A percentile compares a stretch with the other conserved stretches of the same genome.
Conservation (phyloP, 768 basidiomycete species). For the Postia placenta region DNA sequence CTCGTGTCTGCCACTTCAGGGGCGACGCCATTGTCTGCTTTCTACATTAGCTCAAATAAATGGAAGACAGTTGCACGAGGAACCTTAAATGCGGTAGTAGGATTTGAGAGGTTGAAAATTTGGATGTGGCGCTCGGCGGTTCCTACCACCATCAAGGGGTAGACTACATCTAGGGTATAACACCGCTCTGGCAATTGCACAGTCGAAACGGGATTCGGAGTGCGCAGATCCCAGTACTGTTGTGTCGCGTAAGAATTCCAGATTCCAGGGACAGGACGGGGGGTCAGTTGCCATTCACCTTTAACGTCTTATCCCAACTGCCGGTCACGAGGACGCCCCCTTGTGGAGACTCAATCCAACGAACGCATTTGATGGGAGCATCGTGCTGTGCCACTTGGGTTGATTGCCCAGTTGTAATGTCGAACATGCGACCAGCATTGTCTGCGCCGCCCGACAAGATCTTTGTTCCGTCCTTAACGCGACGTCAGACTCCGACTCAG, state of each 20-base stretch:
- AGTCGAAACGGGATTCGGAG: slow-evolving; percentile 66
- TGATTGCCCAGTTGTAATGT: slow-evolving; percentile 75
- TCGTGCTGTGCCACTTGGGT: slow-evolving; percentile 89
- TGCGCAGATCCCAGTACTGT: slow-evolving; percentile 91
- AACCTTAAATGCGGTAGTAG: slow-evolving; percentile 74
- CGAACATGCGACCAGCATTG: slow-evolving; percentile 92
- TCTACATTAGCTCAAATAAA: not conserved
- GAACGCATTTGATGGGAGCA: slow-evolving; percentile 77
- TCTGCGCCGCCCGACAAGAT: slow-evolving; percentile 91
- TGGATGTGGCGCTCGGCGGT: slow-evolving; percentile 91
- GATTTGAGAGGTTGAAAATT: slow-evolving; percentile 83
- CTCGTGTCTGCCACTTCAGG: slow-evolving; percentile 90
- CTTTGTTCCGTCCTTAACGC: slow-evolving; percentile 76
- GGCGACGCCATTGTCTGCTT: slow-evolving; percentile 74
- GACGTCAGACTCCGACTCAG: not conserved
- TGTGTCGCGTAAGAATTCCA: not conserved
- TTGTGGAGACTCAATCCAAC: slow-evolving; percentile 73
- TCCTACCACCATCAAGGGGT: slow-evolving; percentile 84
- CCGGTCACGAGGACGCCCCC: slow-evolving; percentile 83
- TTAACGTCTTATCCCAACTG: slow-evolving; percentile 97
- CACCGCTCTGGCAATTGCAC: slow-evolving; percentile 87
- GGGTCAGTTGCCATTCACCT: slow-evolving; percentile 57
- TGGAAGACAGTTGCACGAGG: not conserved
- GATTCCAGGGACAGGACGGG: no score
- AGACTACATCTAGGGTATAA: slow-evolving; percentile 79